These are phyloP conservation scores for Syzygium syzygioides DNA, from an alignment of 441 rosid species.

Conservation along the genomic window DNA sequence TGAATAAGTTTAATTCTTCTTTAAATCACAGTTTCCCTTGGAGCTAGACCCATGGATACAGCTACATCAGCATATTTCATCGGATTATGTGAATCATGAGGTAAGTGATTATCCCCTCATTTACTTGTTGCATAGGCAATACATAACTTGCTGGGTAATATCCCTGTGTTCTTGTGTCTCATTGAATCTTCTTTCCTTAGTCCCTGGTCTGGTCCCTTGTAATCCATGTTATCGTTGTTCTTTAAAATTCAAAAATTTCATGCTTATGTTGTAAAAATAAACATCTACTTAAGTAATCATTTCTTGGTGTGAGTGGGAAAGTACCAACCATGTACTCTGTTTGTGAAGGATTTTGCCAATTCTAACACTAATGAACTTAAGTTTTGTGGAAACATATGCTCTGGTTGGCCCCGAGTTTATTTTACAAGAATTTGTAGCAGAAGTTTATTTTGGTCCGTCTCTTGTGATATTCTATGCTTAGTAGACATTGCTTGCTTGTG, in stretches of 20 bases:
- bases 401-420: not conserved
- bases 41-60: slow-evolving; percentile 90
- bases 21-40: slow-evolving; percentile 63
- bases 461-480: not conserved
- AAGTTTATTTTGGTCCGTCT: not conserved
- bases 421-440: not conserved
- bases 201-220: not conserved
- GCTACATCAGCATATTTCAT: slow-evolving; percentile 72
- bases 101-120: slow-evolving; percentile 27
- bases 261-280: not conserved
- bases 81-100: slow-evolving; percentile 83
- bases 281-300: not conserved
- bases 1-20: not conserved
- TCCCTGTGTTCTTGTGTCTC: not conserved
- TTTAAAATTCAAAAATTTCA: not conserved
- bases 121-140: not conserved
- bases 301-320: not conserved
- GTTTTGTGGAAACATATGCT: not conserved
- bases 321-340: not conserved
- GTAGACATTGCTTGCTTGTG: not conserved
- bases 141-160: not conserved
- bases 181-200: not conserved
- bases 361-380: not conserved
- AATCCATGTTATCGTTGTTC: not conserved
- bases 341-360: not conserved